A percentile compares a stretch with the other conserved stretches of the same genome.
Evolutionary conservation across 768 basidiomycete species (phyloP).

Genomic region (Lactarius akahatsu): DNA sequence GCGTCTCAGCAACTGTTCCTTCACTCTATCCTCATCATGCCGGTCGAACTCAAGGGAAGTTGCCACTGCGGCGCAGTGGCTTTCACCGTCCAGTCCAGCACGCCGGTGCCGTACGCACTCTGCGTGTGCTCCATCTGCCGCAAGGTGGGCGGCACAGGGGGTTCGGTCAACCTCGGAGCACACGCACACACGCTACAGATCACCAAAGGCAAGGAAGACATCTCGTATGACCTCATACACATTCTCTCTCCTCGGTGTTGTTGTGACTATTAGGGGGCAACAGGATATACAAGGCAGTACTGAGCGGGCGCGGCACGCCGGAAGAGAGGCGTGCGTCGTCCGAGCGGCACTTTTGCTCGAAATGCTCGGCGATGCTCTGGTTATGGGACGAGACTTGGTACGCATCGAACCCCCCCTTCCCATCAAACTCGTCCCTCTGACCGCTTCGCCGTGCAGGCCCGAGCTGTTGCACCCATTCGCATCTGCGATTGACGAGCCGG

Average conservation of each 20-base stretch:
- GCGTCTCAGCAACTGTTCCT: neutral
- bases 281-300: conserved; percentile 62
- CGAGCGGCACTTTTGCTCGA: conserved; percentile 62
- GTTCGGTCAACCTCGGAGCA: conserved; percentile 66
- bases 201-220: conserved; percentile 48
- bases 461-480: conserved; percentile 67
- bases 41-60: conserved; percentile 48
- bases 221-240: conserved; percentile 42
- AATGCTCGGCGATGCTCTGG: conserved; percentile 69
- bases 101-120: conserved; percentile 64
- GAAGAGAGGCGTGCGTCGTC: conserved; percentile 49
- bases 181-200: conserved; percentile 50
- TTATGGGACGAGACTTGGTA: conserved; percentile 57
- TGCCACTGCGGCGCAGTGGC: conserved; percentile 40
- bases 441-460: conserved; percentile 43
- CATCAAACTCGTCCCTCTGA: neutral
- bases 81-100: conserved; percentile 46
- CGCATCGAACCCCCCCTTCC: conserved; percentile 19
- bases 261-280: neutral
- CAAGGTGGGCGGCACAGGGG: conserved; percentile 65
- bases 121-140: conserved; percentile 71
- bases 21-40: conserved; percentile 41
- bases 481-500: conserved; percentile 60
- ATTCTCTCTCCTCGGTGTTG: neutral
- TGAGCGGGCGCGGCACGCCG: conserved; percentile 51